phyloP scores from a whole-genome alignment of 768 basidiomycete genomes.

The Podaxis carcinomalis region DNA sequence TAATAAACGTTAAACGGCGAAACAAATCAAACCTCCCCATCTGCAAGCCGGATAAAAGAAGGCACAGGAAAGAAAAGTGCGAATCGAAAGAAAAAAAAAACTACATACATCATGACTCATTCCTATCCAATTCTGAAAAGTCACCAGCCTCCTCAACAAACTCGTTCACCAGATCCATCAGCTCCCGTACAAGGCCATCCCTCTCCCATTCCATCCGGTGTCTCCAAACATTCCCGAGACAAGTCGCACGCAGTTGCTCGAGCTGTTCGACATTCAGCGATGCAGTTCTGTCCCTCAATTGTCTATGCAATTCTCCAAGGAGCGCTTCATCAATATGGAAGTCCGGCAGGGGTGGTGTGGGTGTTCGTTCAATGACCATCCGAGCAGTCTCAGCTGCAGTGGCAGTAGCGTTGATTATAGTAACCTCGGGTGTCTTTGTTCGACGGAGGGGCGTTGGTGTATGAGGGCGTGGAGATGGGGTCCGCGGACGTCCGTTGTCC shows the following conservation, averaged over 20 bases:
- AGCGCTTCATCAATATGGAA: slow-evolving; percentile 60
- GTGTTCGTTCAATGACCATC: slow-evolving; percentile 55
- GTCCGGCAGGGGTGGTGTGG: slow-evolving; percentile 73
- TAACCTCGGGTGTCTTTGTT: slow-evolving; percentile 11
- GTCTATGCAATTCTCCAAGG: slow-evolving; percentile 43
- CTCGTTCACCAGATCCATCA: slow-evolving; percentile 50
- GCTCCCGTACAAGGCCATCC: slow-evolving; percentile 53
- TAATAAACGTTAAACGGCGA: neutral
- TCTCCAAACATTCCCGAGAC: slow-evolving; percentile 79
- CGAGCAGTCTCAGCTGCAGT: slow-evolving; percentile 20
- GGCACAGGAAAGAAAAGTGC: neutral
- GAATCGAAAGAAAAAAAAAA: neutral
- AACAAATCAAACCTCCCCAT: neutral
- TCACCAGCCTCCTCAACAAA: slow-evolving; percentile 65
- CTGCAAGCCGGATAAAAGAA: neutral
- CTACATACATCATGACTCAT: neutral
- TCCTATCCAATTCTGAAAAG: neutral
- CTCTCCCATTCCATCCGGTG: slow-evolving; percentile 83
- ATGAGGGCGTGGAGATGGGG: slow-evolving; percentile 12
- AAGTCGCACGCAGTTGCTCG: slow-evolving; percentile 88
- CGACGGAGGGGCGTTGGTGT: slow-evolving; percentile 15
- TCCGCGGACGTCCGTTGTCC: neutral
- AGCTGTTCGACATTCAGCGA: slow-evolving; percentile 80
- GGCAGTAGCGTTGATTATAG: slow-evolving; percentile 6
- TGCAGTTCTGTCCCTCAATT: slow-evolving; percentile 51